Percentiles rank a stretch among this genome's conserved stretches.
phyloP scores from a whole-genome alignment of 1,284 basidiomycete genomes.

The Pseudozyma flocculosa region DNA sequence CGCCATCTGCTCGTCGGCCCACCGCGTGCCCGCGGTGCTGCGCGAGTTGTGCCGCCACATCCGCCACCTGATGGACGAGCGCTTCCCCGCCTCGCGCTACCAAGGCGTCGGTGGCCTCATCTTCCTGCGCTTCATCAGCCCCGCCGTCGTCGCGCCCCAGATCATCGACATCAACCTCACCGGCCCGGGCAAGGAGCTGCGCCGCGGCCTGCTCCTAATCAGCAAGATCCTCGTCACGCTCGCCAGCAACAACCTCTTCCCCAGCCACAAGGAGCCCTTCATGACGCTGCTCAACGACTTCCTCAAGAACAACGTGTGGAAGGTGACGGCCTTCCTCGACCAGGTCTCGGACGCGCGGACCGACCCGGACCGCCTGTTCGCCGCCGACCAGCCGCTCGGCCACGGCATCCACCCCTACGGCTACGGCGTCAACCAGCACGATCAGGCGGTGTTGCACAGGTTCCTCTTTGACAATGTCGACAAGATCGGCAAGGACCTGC shows the following conservation, averaged over 20 bases:
- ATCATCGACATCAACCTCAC: conserved; percentile 54
- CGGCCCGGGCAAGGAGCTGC: conserved; percentile 39
- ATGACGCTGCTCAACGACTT: conserved; percentile 54
- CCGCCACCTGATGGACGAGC: conserved; percentile 42
- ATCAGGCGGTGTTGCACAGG: conserved; percentile 40
- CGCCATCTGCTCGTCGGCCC: conserved; percentile 50
- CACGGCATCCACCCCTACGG: conserved; percentile 50
- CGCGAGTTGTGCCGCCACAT: conserved; percentile 54
- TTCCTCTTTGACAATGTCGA: conserved; percentile 50
- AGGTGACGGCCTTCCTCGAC: conserved; percentile 49
- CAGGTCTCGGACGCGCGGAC: conserved; percentile 49
- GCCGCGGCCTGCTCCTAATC: conserved; percentile 47
- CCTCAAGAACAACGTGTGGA: conserved; percentile 50
- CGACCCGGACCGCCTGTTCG: conserved; percentile 48
- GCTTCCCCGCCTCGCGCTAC: conserved; percentile 50
- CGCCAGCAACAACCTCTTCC: conserved; percentile 49
- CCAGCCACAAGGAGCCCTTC: conserved; percentile 52
- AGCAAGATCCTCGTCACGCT: conserved; percentile 54
- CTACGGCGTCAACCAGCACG: conserved; percentile 44
- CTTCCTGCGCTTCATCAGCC: conserved; percentile 53
- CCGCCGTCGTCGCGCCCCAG: conserved; percentile 50
- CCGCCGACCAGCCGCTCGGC: conserved; percentile 50
- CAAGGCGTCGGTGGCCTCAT: conserved; percentile 54
- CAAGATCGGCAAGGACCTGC: conserved; percentile 44
- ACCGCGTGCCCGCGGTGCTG: conserved; percentile 50